Conservation (phyloP, 768 basidiomycete genomes). For the Phylloporus sp. region DNA sequence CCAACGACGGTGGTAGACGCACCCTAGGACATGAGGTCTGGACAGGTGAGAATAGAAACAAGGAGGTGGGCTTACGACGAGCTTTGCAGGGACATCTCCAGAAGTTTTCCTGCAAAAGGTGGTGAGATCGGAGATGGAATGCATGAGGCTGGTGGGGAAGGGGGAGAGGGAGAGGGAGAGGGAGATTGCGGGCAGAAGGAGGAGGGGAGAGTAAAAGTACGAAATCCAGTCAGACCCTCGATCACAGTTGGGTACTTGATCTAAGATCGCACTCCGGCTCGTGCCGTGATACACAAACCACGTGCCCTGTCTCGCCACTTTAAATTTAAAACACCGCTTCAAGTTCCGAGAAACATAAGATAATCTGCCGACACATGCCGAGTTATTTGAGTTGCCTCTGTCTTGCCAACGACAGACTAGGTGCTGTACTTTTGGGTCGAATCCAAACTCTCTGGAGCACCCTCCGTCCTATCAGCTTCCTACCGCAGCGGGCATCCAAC, state of each 20-base stretch:
- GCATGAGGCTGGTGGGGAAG: constrained; percentile 36
- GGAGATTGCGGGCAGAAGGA: constrained; percentile 13
- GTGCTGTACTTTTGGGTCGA: not conserved
- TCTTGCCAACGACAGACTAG: not conserved
- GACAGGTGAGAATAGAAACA: not conserved
- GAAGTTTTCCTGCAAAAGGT: constrained; percentile 79
- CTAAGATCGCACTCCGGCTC: constrained; percentile 29
- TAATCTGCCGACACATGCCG: constrained; percentile 13
- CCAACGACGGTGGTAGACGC: constrained; percentile 89
- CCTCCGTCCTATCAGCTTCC: constrained; percentile 17
- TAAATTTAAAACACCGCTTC: constrained; percentile 11
- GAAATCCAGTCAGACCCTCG: constrained; percentile 8
- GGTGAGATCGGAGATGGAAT: constrained; percentile 87
- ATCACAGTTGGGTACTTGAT: constrained; percentile 17
- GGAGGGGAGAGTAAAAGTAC: constrained; percentile 18
- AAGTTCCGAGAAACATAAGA: constrained; percentile 10
- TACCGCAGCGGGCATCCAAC: constrained; percentile 17
- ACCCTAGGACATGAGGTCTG: constrained; percentile 47
- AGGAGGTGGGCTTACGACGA: constrained; percentile 60
- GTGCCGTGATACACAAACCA: constrained; percentile 19
- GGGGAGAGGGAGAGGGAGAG: constrained; percentile 4
- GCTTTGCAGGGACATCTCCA: constrained; percentile 84
- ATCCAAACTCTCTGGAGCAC: not conserved
- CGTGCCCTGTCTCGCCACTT: constrained; percentile 13
- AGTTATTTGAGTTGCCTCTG: not conserved